Base-by-base conservation (phyloP, 768 basidiomycete genomes). In the Neoboletus brunneissimus region DNA sequence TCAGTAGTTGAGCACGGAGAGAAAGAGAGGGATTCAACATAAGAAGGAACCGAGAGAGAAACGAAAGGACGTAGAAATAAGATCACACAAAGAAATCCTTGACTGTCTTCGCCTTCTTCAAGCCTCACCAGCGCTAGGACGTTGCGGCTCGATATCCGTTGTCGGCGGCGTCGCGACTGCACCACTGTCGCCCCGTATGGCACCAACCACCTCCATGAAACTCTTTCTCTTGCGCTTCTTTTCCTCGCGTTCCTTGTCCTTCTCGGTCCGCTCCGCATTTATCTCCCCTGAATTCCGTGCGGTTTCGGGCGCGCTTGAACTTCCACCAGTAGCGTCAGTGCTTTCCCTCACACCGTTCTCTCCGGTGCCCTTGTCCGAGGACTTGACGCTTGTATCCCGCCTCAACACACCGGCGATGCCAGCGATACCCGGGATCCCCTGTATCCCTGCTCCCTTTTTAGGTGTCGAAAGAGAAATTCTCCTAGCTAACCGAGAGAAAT, bases 401-500 rank as follows among this genome's bases (percentile, higher is more conserved):
- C 64, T 70, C 46, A 72, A 35, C 37, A 73, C 71, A 42, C 63
- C 62, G 2, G 68, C 68, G 7, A 69, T 68, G 8, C 64, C 60
- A 27, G 69, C 70, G 7, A 70, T 64, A 20, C 59, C 66, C 3
- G 67, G 63, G 37, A 76, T 72, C 3, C 70, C 79, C 9, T 78
- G 79, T 18, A 81, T 76, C 11, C 77, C 73, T 23, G 78, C 80
- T 37, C 79, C 81, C 59, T 82, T 80, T 27, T 85, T 81, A 45
- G 81, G 79, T 0, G 85, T 80, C 11, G 72, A 29, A 77, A 89
- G 70, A 11, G 89, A 91, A 53, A 93, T 86, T 58, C 83, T 78
- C 57, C 89, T 77, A 16, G 89, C 91, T 37, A 93, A 67, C 18
- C 89, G 81, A 68, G 91, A 89, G 77, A 94, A 89, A 65, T 92